phyloP scores from a whole-genome alignment of 176 grass and related monocot genomes.

The Pontederia crassipes region DNA sequence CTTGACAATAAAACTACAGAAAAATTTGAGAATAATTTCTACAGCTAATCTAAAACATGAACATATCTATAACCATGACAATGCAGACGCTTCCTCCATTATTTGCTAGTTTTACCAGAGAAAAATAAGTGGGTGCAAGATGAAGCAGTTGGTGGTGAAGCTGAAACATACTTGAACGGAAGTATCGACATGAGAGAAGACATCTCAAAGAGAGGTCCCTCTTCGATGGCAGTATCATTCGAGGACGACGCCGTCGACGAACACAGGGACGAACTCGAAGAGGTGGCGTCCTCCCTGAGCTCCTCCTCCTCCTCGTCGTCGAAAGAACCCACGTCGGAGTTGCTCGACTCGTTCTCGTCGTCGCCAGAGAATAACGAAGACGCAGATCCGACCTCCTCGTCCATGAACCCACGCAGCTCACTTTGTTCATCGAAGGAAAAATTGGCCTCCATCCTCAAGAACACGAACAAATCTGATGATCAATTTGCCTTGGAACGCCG shows the following conservation, averaged over 20 bases:
- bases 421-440: background rate
- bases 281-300: background rate
- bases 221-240: background rate
- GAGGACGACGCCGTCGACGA: background rate
- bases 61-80: too few species aligned
- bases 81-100: too few species aligned
- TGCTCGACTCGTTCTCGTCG: background rate
- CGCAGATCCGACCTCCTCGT: too few species aligned
- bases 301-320: background rate
- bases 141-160: background rate
- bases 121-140: background rate
- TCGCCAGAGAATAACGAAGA: background rate
- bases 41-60: too few species aligned
- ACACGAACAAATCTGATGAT: too few species aligned
- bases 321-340: background rate
- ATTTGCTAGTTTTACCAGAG: too few species aligned
- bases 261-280: background rate
- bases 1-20: too few species aligned
- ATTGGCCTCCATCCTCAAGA: too few species aligned
- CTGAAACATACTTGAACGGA: constrained; percentile 6
- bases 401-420: background rate
- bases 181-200: constrained; percentile 10
- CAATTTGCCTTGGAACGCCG: too few species aligned
- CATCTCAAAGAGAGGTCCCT: constrained; percentile 11
- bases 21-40: too few species aligned